Base-by-base conservation (phyloP, 306 rosid genomes). In the Inga laurina region DNA sequence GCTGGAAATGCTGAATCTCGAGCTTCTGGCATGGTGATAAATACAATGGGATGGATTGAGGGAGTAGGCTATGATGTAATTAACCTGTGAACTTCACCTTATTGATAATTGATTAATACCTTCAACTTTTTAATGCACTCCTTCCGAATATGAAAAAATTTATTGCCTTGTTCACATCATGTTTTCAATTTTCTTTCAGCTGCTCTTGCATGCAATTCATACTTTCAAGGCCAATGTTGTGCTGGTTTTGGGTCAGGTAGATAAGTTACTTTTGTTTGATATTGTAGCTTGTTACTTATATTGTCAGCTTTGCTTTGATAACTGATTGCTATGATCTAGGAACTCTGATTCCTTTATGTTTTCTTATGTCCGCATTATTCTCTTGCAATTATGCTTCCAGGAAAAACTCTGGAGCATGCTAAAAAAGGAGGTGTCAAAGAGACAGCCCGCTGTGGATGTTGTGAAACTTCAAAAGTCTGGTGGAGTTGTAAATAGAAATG, bases 41-140 rank as follows among this genome's bases (percentile, higher is more conserved):
- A 96, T 87, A 96, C 99, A 48, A 94, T 96, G 99, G 99, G 99
- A 59, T 96, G 99, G 99, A 94, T 94, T 77, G 98, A 96, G 83
- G 97, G 98, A 82, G 88, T 91, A 46, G 99, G 99, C 84, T 96
- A 96, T 88, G 98, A 96, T 87, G 99, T 96, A 89, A 84, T 39
- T 70, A 14, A 44, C 39, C 72, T 82, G 66, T 52, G 24, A 78
- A 41, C 83, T 73, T 43, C 39, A 49, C 61, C 72, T 37, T 84
- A 46, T 48, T 71, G 75, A 82, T 59, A 73, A 35, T 72, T 76
- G 43, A 71, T 77, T 62, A 35, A 35, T 43, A 39, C 35, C 49
- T 75, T 39, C 30, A 45, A 57, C 56, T 34, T 27, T 66, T 75
- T 45, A 71, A 44, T 69, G 64, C 76, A 43, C 76, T 61, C 39